Conservation (phyloP, 805 yeast species). For the Kazachstania martiniae region DNA sequence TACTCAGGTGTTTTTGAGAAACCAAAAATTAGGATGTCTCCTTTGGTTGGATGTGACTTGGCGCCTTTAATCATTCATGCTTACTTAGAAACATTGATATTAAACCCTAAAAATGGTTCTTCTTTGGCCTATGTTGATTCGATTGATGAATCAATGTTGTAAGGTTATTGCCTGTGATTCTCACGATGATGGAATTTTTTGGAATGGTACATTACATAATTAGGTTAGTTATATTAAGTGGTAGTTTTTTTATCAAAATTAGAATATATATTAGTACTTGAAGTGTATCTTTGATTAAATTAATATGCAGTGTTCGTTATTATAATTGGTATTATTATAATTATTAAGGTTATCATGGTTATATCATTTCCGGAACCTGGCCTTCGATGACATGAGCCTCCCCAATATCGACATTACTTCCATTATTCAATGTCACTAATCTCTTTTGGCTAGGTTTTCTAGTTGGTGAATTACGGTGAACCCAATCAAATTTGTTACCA, state of each 20-base stretch:
- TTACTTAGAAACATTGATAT: slow-evolving; percentile 21
- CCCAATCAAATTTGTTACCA: slow-evolving; percentile 24
- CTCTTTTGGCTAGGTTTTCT: slow-evolving; percentile 28
- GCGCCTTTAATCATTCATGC: slow-evolving; percentile 34
- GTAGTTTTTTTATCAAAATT: too few species aligned
- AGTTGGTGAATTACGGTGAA: slow-evolving; percentile 17
- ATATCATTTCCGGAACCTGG: slow-evolving; percentile 22
- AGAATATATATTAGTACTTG: too few species aligned
- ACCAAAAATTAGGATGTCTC: slow-evolving; percentile 22
- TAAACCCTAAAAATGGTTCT: too few species aligned
- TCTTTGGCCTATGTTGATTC: too few species aligned
- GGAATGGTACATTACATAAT: too few species aligned
- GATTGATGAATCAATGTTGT: too few species aligned
- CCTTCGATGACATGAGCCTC: slow-evolving; percentile 26
- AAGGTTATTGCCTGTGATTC: too few species aligned
- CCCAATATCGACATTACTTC: slow-evolving; percentile 25
- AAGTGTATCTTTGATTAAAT: too few species aligned
- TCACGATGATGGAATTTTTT: too few species aligned
- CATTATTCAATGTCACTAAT: slow-evolving; percentile 28
- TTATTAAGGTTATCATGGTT: background rate
- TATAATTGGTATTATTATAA: background rate
- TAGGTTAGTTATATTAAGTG: too few species aligned
- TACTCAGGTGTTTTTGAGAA: too few species aligned
- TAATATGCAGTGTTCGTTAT: too few species aligned
- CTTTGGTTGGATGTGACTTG: slow-evolving; percentile 32